phyloP scores from a whole-genome alignment of 352 stramenopile genomes.

The Globisporangium camurandrum region DNA sequence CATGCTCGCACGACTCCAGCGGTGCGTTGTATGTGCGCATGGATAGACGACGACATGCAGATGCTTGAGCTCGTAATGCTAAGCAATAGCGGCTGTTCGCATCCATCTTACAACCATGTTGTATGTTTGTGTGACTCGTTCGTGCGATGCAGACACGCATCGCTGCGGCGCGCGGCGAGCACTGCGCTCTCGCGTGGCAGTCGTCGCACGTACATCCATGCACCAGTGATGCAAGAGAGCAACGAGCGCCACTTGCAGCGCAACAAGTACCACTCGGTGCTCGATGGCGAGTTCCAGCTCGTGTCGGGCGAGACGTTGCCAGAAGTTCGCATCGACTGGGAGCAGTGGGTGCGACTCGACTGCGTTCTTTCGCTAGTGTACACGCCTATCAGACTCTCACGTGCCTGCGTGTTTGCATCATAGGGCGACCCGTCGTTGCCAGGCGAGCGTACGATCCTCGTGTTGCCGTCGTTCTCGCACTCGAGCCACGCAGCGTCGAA shows the following conservation, averaged over 20 bases:
- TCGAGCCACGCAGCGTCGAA: conserved; percentile 79
- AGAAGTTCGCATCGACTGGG: conserved; percentile 63
- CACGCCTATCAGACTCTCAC: neutral
- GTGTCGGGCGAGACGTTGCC: conserved; percentile 46
- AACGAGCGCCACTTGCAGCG: conserved; percentile 29
- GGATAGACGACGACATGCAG: no score
- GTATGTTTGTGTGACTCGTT: neutral
- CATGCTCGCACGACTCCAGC: conserved; percentile 4
- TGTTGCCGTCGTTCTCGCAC: conserved; percentile 85
- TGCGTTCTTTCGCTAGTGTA: neutral
- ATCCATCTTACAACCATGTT: neutral
- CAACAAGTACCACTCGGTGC: conserved; percentile 69
- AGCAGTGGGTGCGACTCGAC: conserved; percentile 49
- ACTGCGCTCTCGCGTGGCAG: neutral
- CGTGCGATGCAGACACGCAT: conserved; percentile 1
- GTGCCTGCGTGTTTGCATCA: no score
- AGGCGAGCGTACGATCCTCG: conserved; percentile 66
- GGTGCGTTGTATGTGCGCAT: neutral
- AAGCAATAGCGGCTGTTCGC: no score
- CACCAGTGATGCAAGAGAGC: conserved; percentile 11
- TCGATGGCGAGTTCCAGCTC: conserved; percentile 55
- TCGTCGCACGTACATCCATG: conserved; percentile 34
- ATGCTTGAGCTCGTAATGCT: no score
- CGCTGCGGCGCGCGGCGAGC: neutral
- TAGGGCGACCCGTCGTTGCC: conserved; percentile 60